Conservation (phyloP, 192 early-diverging fungal genomes). For the Coemansia sp. region DNA sequence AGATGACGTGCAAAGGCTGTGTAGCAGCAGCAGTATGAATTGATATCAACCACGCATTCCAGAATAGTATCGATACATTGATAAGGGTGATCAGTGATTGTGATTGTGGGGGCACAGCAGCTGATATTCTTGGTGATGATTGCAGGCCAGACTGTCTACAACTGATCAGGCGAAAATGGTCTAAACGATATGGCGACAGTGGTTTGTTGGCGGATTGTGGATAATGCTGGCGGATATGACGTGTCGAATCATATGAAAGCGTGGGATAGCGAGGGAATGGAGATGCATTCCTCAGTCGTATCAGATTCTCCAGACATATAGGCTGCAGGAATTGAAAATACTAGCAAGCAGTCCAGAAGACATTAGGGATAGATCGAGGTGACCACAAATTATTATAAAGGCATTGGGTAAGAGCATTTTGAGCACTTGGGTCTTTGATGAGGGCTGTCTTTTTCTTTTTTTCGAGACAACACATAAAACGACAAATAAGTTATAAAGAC, state of each 20-base stretch:
- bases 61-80: background rate
- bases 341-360: background rate
- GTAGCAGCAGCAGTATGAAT: too few species aligned
- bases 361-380: background rate
- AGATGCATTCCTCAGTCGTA: background rate
- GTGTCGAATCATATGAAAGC: background rate
- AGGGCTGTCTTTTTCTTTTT: too few species aligned
- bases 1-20: background rate
- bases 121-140: background rate
- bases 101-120: background rate
- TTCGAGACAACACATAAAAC: background rate
- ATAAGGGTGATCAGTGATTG: background rate
- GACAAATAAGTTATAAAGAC: background rate
- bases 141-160: background rate
- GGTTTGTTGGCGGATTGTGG: too few species aligned
- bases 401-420: background rate
- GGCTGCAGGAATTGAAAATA: background rate
- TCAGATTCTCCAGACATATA: background rate
- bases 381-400: background rate
- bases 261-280: background rate
- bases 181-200: too few species aligned
- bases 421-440: background rate
- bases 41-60: background rate
- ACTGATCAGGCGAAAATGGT: too few species aligned
- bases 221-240: too few species aligned